A percentile compares a stretch with the other conserved stretches of the same genome.
These are phyloP conservation scores for Secale cereale DNA, from an alignment of 176 grass and related monocot species.

Conservation along the genomic window DNA sequence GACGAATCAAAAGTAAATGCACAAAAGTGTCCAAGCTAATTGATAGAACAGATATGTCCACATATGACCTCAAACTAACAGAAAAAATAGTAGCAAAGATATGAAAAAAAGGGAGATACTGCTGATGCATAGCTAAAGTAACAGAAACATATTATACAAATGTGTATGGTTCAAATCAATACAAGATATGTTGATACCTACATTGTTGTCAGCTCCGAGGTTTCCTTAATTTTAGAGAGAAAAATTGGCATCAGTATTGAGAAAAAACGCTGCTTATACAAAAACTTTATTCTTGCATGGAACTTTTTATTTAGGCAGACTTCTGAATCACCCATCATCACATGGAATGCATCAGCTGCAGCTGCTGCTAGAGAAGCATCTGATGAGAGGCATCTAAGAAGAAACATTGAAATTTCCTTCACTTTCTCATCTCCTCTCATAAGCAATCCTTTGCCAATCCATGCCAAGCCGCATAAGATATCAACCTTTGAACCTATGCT, in stretches of 20 bases:
- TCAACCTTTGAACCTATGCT: constrained; percentile 30
- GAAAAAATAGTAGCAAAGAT: not conserved
- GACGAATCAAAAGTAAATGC: not conserved
- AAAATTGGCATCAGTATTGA: constrained; percentile 74
- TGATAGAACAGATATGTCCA: not conserved
- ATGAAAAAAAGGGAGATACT: not conserved
- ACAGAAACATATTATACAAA: constrained; percentile 10
- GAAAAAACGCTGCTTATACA: constrained; percentile 99
- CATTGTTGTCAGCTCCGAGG: constrained; percentile 35
- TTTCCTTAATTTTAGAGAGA: constrained; percentile 76
- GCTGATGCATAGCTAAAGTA: constrained; percentile 11
- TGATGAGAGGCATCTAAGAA: constrained; percentile 55
- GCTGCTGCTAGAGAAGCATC: constrained; percentile 44
- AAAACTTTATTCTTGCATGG: constrained; percentile 81
- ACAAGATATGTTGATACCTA: constrained; percentile 27
- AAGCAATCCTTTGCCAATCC: constrained; percentile 92
- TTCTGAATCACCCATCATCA: constrained; percentile 91
- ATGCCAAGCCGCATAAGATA: constrained; percentile 63
- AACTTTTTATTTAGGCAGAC: constrained; percentile 87
- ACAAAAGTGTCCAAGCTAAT: not conserved
- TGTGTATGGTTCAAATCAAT: not conserved
- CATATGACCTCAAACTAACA: not conserved
- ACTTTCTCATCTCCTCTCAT: constrained; percentile 94
- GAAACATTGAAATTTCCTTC: constrained; percentile 79
- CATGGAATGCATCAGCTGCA: constrained; percentile 78